Evolutionary conservation across 202 grass and related monocot genomes (phyloP).

Genomic region (Brachypodium distachyon): DNA sequence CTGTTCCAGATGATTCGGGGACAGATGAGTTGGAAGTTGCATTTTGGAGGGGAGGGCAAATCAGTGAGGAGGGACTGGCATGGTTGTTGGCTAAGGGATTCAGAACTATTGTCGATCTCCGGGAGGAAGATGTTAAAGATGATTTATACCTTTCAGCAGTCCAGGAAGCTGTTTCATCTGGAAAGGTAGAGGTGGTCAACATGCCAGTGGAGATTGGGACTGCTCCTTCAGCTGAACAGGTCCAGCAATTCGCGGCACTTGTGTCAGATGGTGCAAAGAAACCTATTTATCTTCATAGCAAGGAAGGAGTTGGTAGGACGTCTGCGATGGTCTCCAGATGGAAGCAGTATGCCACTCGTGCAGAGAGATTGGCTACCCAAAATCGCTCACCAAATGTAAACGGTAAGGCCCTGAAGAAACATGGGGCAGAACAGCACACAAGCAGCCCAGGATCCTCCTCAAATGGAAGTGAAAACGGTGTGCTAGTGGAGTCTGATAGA

Average conservation of each 20-base stretch:
- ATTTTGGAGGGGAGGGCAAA: constrained; percentile 96
- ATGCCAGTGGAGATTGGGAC: constrained; percentile 85
- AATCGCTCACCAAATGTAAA: constrained; percentile 30
- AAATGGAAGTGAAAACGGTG: constrained; percentile 26
- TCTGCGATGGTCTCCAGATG: constrained; percentile 98
- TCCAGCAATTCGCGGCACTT: constrained; percentile 64
- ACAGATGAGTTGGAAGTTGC: constrained; percentile 68
- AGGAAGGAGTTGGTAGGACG: constrained; percentile 77
- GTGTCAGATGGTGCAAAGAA: constrained; percentile 52
- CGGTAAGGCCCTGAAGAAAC: constrained; percentile 45
- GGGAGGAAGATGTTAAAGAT: constrained; percentile 67
- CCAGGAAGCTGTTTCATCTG: constrained; percentile 50
- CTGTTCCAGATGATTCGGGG: constrained; percentile 33
- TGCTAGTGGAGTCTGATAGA: constrained; percentile 19
- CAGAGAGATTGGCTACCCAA: constrained; percentile 35
- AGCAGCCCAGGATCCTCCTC: constrained; percentile 5
- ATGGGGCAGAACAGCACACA: constrained; percentile 16
- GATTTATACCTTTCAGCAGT: constrained; percentile 58
- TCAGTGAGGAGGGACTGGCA: constrained; percentile 68
- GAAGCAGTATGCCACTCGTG: constrained; percentile 72
- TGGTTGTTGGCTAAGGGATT: constrained; percentile 79
- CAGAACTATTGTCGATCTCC: constrained; percentile 88
- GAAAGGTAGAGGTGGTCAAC: constrained; percentile 78
- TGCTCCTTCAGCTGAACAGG: constrained; percentile 63
- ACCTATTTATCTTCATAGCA: constrained; percentile 89